Conservation (phyloP, 1,139 yeast genomes). For the Geotrichum siamense region DNA sequence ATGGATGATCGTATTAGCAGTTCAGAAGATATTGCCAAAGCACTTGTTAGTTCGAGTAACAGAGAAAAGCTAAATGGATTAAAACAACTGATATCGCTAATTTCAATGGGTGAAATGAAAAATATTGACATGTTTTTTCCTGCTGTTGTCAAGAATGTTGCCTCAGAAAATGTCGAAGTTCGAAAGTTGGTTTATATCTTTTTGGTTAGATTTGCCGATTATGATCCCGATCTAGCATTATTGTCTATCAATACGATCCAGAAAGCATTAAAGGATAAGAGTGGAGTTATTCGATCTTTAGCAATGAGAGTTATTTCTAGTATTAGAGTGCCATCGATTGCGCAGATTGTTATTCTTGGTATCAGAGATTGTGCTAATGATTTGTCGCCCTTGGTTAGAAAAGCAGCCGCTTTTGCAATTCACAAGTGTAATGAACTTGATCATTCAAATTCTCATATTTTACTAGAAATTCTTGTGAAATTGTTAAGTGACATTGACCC, state of each 20-base stretch:
- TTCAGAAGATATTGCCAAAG: constrained; percentile 56
- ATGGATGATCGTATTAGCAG: constrained; percentile 44
- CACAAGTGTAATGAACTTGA: constrained; percentile 51
- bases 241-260: constrained; percentile 89
- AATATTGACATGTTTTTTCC: constrained; percentile 64
- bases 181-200: constrained; percentile 75
- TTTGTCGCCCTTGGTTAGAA: constrained; percentile 68
- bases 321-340: constrained; percentile 68
- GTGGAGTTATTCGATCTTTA: constrained; percentile 59
- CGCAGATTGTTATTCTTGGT: constrained; percentile 70
- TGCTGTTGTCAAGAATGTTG: constrained; percentile 82
- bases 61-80: constrained; percentile 70
- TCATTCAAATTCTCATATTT: constrained; percentile 39
- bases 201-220: constrained; percentile 69
- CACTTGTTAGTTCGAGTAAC: constrained; percentile 62
- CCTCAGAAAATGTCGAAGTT: constrained; percentile 60
- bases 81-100: constrained; percentile 60
- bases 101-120: constrained; percentile 50
- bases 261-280: constrained; percentile 64
- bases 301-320: constrained; percentile 78
- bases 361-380: constrained; percentile 65
- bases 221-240: constrained; percentile 81
- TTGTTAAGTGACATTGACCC: constrained; percentile 59
- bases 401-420: constrained; percentile 73
- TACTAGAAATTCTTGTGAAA: constrained; percentile 45